Evolutionary conservation across 129 eudicot genomes (phyloP), one percentile per base, ranked within the genome.

Genomic region (Tagetes erecta): DNA sequence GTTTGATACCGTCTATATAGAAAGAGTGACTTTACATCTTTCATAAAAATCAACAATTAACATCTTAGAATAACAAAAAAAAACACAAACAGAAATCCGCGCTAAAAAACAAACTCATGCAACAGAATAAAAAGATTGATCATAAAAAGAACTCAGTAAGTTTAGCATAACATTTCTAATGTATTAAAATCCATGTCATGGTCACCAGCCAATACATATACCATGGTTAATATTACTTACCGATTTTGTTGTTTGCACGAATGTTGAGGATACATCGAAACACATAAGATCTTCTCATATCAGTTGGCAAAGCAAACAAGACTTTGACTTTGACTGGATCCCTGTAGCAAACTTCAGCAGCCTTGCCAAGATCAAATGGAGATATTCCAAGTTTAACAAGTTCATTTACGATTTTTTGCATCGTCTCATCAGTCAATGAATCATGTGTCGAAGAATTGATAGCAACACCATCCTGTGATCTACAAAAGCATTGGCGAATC

Each of bases 291-390:
- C 46, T 64, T 64, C 47, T 64, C 34, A 38, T 39, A 64, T 6
- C 27, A 64, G 12, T 39, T 64, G 69, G 69, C 69, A 64, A 64
- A 64, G 49, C 33, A 64, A 38, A 64, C 49, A 39, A 64, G 1
- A 64, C 45, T 5, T 64, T 39, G 35, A 14, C 69, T 64, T 64
- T 64, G 11, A 14, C 40, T 3, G 30, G 33, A 64, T 37, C 38
- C 0, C 27, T 57, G 38, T 65, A 65, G 70, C 51, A 65, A 40
- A 65, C 13, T 65, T 65, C 52, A 41, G 34, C 51, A 65, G 6
- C 51, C 45, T 8, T 64, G 27, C 47, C 70, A 64, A 39, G 35
- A 7, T 40, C 47, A 39, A 12, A 3, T 8, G 37, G 67, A 62
- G 44, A 13, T 35, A 62, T 7, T 3, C 67, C 20, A 62, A 35